Evolutionary conservation across 164 flowering plant genomes (phyloP), one percentile per base, ranked within the genome.

Genomic region (Kalanchoe fedtschenkoi): DNA sequence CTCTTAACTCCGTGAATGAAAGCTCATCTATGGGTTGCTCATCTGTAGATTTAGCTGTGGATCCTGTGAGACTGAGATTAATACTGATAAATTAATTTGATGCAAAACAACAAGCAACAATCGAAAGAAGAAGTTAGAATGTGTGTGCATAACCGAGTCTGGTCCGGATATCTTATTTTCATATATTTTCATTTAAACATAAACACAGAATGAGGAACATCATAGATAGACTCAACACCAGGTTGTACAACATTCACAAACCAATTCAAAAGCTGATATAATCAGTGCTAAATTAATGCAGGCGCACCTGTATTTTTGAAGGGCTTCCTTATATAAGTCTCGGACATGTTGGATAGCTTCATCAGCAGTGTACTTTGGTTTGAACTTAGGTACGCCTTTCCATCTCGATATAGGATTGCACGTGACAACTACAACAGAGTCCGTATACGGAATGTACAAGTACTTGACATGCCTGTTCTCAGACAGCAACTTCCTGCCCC

Each of bases 381-480:
- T 83, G 71, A 80, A 82, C 66, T 89, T 90, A 11, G 95, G 91
- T 37, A 83, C 86, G 62, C 97, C 89, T 69, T 66, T 85, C 90
- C 95, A 76, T 68, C 83, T 91, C 19, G 95, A 78, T 62, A 89
- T 71, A 71, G 96, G 96, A 67, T 95, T 95, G 78, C 99, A 95
- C 14, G 61, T 83, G 66, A 95, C 99, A 67, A 95, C 91, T 69
- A 95, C 97, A 69, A 91, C 88, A 57, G 84, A 75, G 67, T 95
- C 97, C 0, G 96, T 91, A 67, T 89, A 95, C 47, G 99, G 99
- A 71, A 95, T 89, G 66, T 87, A 72, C 72, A 95, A 77, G 75
- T 95, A 95, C 74, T 89, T 95, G 65, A 95, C 80, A 76, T 95
- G 99, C 85, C 86, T 95, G 76, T 95, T 91, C 58, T 91, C 95